A percentile compares a stretch with the other conserved stretches of the same genome.
Evolutionary conservation across 176 grass and related monocot genomes (phyloP).

Genomic region (Tuctoria greenei): DNA sequence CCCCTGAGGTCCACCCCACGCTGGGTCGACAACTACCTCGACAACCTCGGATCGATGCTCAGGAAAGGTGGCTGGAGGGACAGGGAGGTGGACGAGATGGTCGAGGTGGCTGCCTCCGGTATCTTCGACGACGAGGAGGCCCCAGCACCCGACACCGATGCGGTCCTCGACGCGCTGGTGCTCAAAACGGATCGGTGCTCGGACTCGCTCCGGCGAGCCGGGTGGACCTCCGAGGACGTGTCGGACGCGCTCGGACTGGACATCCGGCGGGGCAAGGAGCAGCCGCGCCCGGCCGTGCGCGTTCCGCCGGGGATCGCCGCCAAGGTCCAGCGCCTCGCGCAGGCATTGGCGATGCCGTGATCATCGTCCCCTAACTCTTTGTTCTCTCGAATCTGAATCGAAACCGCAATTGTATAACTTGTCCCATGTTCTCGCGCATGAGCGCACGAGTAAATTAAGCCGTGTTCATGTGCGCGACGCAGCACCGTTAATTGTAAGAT

Average conservation of each 20-base stretch:
- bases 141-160: conserved; percentile 45
- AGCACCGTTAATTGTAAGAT: conserved; percentile 29
- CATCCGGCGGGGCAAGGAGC: conserved; percentile 38
- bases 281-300: conserved; percentile 23
- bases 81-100: conserved; percentile 79
- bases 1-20: conserved; percentile 39
- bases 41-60: conserved; percentile 68
- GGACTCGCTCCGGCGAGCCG: conserved; percentile 72
- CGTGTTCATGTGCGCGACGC: conserved; percentile 38
- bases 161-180: conserved; percentile 68
- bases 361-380: neutral
- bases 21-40: conserved; percentile 87
- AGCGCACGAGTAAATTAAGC: conserved; percentile 41
- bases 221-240: conserved; percentile 91
- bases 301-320: conserved; percentile 72
- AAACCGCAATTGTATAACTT: conserved; percentile 39
- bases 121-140: conserved; percentile 69
- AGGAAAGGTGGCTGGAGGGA: conserved; percentile 86
- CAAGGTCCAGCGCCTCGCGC: conserved; percentile 72
- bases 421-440: conserved; percentile 42
- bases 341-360: conserved; percentile 49
- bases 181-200: conserved; percentile 76
- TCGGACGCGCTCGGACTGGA: conserved; percentile 76
- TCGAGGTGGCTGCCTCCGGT: conserved; percentile 54
- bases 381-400: conserved; percentile 19